phyloP scores from a whole-genome alignment of 2,329 filamentous ascomycete species.

The Lojkania enalia region DNA sequence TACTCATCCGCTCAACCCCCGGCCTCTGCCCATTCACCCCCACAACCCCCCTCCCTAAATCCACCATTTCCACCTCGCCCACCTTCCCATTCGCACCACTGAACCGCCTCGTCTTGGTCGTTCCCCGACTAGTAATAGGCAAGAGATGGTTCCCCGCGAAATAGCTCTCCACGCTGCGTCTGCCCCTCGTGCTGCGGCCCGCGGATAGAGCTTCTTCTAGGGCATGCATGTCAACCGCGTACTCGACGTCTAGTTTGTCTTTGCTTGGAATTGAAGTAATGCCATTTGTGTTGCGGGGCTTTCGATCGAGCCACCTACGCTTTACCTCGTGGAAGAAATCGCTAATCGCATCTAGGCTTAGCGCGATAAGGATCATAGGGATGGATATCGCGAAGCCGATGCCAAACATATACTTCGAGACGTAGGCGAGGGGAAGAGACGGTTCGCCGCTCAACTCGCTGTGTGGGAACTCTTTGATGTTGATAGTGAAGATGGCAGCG shows the following conservation, averaged over 20 bases:
- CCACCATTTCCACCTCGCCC: background rate
- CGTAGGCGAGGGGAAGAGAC: slow-evolving; percentile 53
- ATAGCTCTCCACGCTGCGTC: slow-evolving; percentile 36
- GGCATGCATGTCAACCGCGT: slow-evolving; percentile 26
- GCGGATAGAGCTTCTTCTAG: slow-evolving; percentile 33
- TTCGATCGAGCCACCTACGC: slow-evolving; percentile 18
- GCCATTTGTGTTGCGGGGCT: background rate
- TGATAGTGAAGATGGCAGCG: slow-evolving; percentile 59
- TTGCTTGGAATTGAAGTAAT: slow-evolving; percentile 12
- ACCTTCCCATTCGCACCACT: background rate
- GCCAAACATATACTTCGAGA: slow-evolving; percentile 60
- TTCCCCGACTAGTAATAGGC: slow-evolving; percentile 40
- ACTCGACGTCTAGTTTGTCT: slow-evolving; percentile 14
- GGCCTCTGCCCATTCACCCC: background rate
- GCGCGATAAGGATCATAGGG: slow-evolving; percentile 52
- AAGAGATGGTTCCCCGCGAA: slow-evolving; percentile 21
- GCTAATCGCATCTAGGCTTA: slow-evolving; percentile 49
- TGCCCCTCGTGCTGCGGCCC: slow-evolving; percentile 27
- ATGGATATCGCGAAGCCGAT: slow-evolving; percentile 59
- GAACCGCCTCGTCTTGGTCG: slow-evolving; percentile 14
- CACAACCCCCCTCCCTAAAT: background rate
- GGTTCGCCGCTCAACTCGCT: slow-evolving; percentile 28
- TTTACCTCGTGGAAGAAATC: slow-evolving; percentile 36
- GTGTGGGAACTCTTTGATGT: slow-evolving; percentile 54
- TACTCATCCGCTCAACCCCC: slow-evolving; percentile 33